Percentiles rank a stretch among this genome's conserved stretches.
phyloP scores from a whole-genome alignment of 202 grass and related monocot species.

The Panicum virgatum region DNA sequence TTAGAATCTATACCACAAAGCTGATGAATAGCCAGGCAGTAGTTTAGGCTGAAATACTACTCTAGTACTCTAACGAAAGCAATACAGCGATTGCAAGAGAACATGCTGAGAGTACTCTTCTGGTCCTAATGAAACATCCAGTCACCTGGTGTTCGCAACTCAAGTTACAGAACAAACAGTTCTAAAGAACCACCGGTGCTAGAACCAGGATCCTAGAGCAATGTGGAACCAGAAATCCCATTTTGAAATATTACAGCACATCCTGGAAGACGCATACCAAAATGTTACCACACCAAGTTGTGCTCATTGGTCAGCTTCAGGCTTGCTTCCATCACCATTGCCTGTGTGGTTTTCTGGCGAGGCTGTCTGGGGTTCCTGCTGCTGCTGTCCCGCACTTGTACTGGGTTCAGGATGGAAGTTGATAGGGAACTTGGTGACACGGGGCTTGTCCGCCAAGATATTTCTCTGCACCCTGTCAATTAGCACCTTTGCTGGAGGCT shows the following conservation, averaged over 20 bases:
- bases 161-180: constrained; percentile 31
- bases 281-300: constrained; percentile 22
- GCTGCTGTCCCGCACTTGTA: constrained; percentile 54
- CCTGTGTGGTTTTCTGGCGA: constrained; percentile 48
- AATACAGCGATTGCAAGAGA: constrained; percentile 15
- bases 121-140: constrained; percentile 5
- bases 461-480: constrained; percentile 92
- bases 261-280: constrained; percentile 5
- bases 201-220: constrained; percentile 17
- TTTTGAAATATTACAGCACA: constrained; percentile 23
- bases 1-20: constrained; percentile 19
- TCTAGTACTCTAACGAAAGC: constrained; percentile 14
- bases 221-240: background rate
- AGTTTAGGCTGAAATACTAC: background rate
- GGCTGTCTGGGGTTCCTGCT: constrained; percentile 47
- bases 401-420: constrained; percentile 90
- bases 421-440: constrained; percentile 97
- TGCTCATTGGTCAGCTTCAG: constrained; percentile 23
- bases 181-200: constrained; percentile 10
- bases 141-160: background rate
- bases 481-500: constrained; percentile 76
- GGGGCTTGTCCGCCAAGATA: constrained; percentile 93
- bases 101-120: background rate
- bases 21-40: background rate
- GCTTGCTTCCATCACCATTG: constrained; percentile 42